Conservation (phyloP, 305 asterid genomes). For the Plantago rigida region DNA sequence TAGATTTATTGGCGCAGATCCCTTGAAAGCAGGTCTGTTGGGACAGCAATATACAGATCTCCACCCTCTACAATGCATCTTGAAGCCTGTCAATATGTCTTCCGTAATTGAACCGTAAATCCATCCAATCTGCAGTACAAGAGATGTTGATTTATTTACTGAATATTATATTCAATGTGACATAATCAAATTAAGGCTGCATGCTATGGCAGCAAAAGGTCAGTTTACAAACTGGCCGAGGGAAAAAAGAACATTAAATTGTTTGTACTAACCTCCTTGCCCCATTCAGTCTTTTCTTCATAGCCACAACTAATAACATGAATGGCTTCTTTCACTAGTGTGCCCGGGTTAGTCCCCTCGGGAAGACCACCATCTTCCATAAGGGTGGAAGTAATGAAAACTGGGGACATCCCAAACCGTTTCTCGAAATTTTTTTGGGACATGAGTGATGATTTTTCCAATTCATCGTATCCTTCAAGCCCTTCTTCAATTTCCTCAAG, state of each 20-base stretch:
- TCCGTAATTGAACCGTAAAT: slow-evolving; percentile 75
- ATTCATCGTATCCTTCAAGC: slow-evolving; percentile 75
- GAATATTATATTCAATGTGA: neutral
- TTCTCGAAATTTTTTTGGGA: slow-evolving; percentile 70
- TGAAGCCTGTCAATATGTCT: slow-evolving; percentile 74
- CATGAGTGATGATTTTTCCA: slow-evolving; percentile 78
- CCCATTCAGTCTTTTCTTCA: slow-evolving; percentile 89
- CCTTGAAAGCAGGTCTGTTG: slow-evolving; percentile 62
- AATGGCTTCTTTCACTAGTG: slow-evolving; percentile 74
- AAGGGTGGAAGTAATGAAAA: slow-evolving; percentile 65
- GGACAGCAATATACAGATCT: slow-evolving; percentile 66
- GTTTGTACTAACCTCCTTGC: slow-evolving; percentile 51
- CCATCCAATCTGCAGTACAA: slow-evolving; percentile 62
- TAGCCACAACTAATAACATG: slow-evolving; percentile 79
- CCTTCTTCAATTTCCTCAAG: slow-evolving; percentile 88
- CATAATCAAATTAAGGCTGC: neutral
- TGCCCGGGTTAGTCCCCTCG: slow-evolving; percentile 47
- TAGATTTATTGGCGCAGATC: slow-evolving; percentile 78
- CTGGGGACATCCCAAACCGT: slow-evolving; percentile 72
- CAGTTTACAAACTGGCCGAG: slow-evolving; percentile 1
- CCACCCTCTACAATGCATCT: slow-evolving; percentile 90
- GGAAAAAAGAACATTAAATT: neutral
- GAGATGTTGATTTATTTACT: neutral
- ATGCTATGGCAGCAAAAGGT: neutral
- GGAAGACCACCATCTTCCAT: slow-evolving; percentile 78